These are phyloP conservation scores for Persicaria maculosa DNA, from an alignment of 148 eudicot species.

Conservation along the genomic window DNA sequence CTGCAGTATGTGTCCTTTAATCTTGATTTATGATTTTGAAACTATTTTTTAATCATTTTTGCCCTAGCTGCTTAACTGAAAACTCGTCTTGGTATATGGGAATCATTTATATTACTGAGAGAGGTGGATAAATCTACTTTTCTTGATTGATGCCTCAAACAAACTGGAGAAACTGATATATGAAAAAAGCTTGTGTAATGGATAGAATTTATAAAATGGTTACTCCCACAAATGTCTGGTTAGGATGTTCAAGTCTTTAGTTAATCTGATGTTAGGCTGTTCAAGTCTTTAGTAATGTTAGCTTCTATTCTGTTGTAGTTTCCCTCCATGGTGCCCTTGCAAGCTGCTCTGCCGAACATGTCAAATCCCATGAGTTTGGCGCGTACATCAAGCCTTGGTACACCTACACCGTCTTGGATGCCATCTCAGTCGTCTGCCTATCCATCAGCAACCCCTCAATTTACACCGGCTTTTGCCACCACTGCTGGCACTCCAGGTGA, in stretches of 20 bases:
- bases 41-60: neutral
- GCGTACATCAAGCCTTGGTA: conserved; percentile 38
- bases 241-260: neutral
- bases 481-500: conserved; percentile 39
- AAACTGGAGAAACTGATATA: neutral
- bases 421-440: conserved; percentile 40
- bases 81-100: neutral
- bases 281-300: neutral
- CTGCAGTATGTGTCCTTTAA: conserved; percentile 34
- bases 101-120: neutral
- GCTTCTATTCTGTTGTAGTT: conserved; percentile 41
- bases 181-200: neutral
- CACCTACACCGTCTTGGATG: conserved; percentile 35
- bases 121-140: neutral
- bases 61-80: neutral
- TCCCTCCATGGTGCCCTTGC: conserved; percentile 75
- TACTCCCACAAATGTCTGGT: neutral
- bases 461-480: conserved; percentile 37
- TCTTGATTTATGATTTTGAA: conserved; percentile 3
- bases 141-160: neutral
- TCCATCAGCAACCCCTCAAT: conserved; percentile 38
- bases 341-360: conserved; percentile 58
- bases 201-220: neutral
- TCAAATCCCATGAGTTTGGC: conserved; percentile 40
- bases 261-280: neutral